Evolutionary conservation across 83 land plant species (phyloP).

Genomic region (Diphasiastrum complanatum): DNA sequence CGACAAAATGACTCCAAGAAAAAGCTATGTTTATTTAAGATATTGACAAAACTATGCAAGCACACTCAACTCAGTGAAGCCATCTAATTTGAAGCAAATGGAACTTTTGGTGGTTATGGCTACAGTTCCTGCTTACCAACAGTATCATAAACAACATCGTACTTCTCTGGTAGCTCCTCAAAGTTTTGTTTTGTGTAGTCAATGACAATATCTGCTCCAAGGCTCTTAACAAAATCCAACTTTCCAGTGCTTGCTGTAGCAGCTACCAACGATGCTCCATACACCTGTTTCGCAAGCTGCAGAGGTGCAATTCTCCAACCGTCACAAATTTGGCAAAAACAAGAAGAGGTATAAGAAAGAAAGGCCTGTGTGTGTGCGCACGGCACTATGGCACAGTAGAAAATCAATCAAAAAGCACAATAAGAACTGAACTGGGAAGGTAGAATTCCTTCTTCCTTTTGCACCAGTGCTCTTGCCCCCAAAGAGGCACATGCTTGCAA

Average conservation of each 20-base stretch:
- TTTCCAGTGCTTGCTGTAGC: constrained; percentile 81
- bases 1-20: too few species aligned
- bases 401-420: constrained; percentile 4
- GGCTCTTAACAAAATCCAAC: constrained; percentile 57
- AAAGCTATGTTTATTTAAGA: too few species aligned
- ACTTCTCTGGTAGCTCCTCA: constrained; percentile 76
- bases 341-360: too few species aligned
- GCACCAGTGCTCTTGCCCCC: too few species aligned
- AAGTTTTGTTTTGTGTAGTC: constrained; percentile 75
- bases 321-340: too few species aligned
- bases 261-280: constrained; percentile 67
- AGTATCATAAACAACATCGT: constrained; percentile 82
- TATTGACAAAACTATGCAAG: too few species aligned
- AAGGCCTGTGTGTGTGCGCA: too few species aligned
- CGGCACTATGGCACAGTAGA: neutral
- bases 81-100: too few species aligned
- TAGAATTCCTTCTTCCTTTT: neutral
- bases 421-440: neutral
- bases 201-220: constrained; percentile 71
- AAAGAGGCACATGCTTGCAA: too few species aligned
- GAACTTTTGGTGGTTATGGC: too few species aligned
- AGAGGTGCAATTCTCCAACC: too few species aligned
- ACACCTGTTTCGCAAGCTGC: constrained; percentile 78
- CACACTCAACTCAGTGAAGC: too few species aligned
- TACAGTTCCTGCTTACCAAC: constrained; percentile 93